Base-by-base conservation (phyloP, 2,329 filamentous ascomycete species). In the Arachnopeziza araneosa region DNA sequence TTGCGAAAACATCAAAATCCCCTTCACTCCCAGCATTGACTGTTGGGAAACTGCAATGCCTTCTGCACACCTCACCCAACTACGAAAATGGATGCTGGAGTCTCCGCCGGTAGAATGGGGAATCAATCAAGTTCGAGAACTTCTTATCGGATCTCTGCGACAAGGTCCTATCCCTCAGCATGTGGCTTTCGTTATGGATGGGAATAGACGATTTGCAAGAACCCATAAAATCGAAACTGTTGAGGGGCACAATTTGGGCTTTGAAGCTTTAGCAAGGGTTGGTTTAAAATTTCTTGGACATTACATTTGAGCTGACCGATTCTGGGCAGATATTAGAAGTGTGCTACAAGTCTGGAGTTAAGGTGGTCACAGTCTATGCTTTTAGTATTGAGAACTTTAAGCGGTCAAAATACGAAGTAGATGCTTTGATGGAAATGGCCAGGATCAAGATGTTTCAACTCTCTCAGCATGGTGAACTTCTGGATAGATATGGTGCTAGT, bases 301-400 rank as follows among this genome's bases (percentile, higher is more conserved):
- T 22, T 22, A 23, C n/a, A 32, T 52, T 23, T 61, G 4, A 61
- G 50, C 51, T 71, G 55, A 72, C 51, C 2, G 26, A 14, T 2
- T 24, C 48, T 12, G 6, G 17, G 44, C 67, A 90, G 89, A 91
- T 98, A 57, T 86, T 99, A 61, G 95, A 99, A 76, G 90, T 99
- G 58, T 98, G 95, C 81, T 99, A 98, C 80, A 97, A 96, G 74
- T 92, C 90, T 61, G 95, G 95, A 58, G 93, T 99, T 64, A 93
- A 95, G 74, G 91, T 96, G 9, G 93, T 99, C 49, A 98, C 95
- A 3, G 92, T 99, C 64, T 99, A 98, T 74, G 95, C 95, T 19
- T 99, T 99, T 77, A 96, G 91, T 72, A 97, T 99, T 71, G 95
- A 99, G 76, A 99, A 99, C 78, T 99, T 96, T 79, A 96, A 98